Evolutionary conservation across 768 basidiomycete species (phyloP), one percentile per base, ranked within the genome.

Genomic region (Tricholoma hemisulphureum): DNA sequence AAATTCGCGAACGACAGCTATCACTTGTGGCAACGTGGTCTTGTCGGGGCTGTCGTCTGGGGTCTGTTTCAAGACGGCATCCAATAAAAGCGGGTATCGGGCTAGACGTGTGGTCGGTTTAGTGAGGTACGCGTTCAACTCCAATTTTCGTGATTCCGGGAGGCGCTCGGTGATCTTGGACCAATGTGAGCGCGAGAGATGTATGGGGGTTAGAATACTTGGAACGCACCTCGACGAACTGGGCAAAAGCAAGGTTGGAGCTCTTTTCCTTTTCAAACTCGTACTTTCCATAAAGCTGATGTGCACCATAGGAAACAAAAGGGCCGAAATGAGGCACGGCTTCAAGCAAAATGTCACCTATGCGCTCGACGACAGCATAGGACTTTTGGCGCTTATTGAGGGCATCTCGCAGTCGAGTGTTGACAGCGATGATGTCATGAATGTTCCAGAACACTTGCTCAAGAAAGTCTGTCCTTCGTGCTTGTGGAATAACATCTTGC

Each of bases 191-290:
- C n/a, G n/a, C n/a, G n/a, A n/a, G n/a, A n/a, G n/a, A n/a, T n/a
- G n/a, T n/a, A n/a, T n/a, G n/a, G n/a, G n/a, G n/a, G n/a, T n/a
- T n/a, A n/a, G n/a, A n/a, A n/a, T n/a, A n/a, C n/a, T n/a, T n/a
- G n/a, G n/a, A n/a, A 79, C 85, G 53, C 63, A 93, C 95, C 80
- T 98, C 97, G 28, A 98, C 97, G 71, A 98, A 99, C 58, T 86
- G 85, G 53, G 93, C 89, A 75, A 99, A 99, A 11, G 86, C 90
- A 5, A 89, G 84, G 74, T 99, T 99, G 51, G 87, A 82, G 55
- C 82, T 87, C 79, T 98, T 98, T 80, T 98, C 97, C 80, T 93
- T 96, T 78, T 99, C 97, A 71, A 99, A 98, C 75, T 98, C 95
- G 70, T 93, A 98, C 73, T 98, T 99, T 11, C 97, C 97, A 68